Conservation (phyloP, 129 eudicot genomes). For the Lactuca sativa region DNA sequence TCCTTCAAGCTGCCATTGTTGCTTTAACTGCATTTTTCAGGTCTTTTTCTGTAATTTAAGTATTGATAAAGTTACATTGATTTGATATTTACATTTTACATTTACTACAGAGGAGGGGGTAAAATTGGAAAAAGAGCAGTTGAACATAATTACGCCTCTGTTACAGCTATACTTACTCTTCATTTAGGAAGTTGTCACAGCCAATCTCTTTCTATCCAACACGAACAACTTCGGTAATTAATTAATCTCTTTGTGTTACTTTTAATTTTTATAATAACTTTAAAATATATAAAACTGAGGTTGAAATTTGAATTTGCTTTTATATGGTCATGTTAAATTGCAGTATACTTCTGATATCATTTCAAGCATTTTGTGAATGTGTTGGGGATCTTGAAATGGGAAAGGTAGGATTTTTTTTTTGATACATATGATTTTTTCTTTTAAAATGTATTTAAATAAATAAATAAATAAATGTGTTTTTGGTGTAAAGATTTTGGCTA, state of each 20-base stretch:
- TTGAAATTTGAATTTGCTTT: not conserved
- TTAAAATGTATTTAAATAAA: not conserved
- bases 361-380: slow-evolving; percentile 98
- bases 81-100: not conserved
- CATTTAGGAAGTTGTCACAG: slow-evolving; percentile 91
- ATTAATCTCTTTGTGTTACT: not conserved
- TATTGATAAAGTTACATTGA: slow-evolving; percentile 9
- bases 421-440: not conserved
- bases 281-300: no score
- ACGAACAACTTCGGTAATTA: slow-evolving; percentile 76
- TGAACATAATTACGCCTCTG: slow-evolving; percentile 85
- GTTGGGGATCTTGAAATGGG: slow-evolving; percentile 99
- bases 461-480: no score
- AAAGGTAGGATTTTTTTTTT: slow-evolving; percentile 45
- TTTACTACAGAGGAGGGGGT: slow-evolving; percentile 87
- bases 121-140: slow-evolving; percentile 84
- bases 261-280: no score
- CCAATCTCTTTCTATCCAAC: slow-evolving; percentile 63
- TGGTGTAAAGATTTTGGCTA: slow-evolving; percentile 68
- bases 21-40: slow-evolving; percentile 97
- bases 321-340: slow-evolving; percentile 16
- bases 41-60: slow-evolving; percentile 33
- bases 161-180: slow-evolving; percentile 79
- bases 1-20: slow-evolving; percentile 78
- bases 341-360: slow-evolving; percentile 76